Evolutionary conservation across 306 rosid genomes (phyloP).

Genomic region (Rosa rugosa): DNA sequence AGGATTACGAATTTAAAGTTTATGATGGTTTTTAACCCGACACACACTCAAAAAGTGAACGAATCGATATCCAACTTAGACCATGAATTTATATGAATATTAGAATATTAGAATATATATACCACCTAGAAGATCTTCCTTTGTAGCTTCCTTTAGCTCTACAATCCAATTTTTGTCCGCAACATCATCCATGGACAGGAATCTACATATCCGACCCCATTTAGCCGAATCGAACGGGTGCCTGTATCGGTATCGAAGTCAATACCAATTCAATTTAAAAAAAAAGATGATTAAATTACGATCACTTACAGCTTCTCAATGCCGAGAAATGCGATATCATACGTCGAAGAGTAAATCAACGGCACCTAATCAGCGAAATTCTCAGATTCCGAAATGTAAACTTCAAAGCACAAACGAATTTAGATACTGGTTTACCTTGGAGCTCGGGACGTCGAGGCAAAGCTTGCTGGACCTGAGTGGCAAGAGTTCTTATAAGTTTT

Average conservation of each 20-base stretch:
- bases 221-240: constrained; percentile 93
- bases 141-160: constrained; percentile 86
- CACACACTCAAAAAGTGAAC: too few relatives aligned
- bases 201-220: constrained; percentile 81
- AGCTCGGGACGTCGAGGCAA: constrained; percentile 60
- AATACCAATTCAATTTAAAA: background rate
- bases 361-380: constrained; percentile 63
- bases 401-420: background rate
- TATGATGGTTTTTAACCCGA: too few relatives aligned
- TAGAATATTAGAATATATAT: background rate
- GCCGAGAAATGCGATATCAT: constrained; percentile 79
- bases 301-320: constrained; percentile 79
- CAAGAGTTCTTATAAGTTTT: too few relatives aligned
- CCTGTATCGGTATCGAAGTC: constrained; percentile 39
- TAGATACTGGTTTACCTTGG: constrained; percentile 50
- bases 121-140: constrained; percentile 87
- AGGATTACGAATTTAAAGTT: too few relatives aligned
- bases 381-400: constrained; percentile 6
- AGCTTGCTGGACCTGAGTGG: constrained; percentile 86
- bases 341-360: constrained; percentile 66
- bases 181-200: constrained; percentile 53
- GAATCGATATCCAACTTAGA: too few relatives aligned
- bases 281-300: too few relatives aligned
- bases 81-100: too few relatives aligned
- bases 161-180: constrained; percentile 46